Percentiles rank a stretch among this genome's conserved stretches.
Evolutionary conservation across 1,284 basidiomycete species (phyloP).

Genomic region (Sporisorium graminicola): DNA sequence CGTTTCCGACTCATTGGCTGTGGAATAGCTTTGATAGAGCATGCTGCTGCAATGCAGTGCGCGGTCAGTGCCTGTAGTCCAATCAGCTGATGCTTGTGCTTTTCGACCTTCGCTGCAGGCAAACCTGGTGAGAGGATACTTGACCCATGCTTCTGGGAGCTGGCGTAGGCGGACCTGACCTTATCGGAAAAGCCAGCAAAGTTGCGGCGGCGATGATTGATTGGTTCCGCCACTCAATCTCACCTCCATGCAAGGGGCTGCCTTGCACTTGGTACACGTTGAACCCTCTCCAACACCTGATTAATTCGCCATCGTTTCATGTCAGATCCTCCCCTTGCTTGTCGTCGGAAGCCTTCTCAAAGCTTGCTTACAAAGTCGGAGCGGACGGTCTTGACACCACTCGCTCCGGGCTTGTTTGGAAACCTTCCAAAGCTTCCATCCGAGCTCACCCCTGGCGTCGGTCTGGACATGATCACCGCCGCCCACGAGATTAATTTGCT

Average conservation of each 20-base stretch:
- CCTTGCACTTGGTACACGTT: slow-evolving; percentile 3
- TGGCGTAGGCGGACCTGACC: not conserved
- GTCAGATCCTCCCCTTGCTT: slow-evolving; percentile 3
- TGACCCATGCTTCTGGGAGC: too few species aligned
- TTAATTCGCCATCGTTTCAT: not conserved
- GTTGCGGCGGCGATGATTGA: not conserved
- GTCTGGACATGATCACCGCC: slow-evolving; percentile 3
- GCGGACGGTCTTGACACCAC: not conserved
- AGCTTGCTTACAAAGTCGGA: slow-evolving; percentile 1
- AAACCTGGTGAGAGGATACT: not conserved
- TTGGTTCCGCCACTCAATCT: not conserved
- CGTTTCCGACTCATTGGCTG: too few species aligned
- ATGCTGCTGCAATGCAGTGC: slow-evolving; percentile 4
- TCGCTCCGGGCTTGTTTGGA: not conserved
- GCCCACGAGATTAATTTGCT: not conserved
- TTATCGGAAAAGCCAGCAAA: not conserved
- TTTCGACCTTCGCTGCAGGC: not conserved
- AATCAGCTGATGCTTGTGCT: not conserved
- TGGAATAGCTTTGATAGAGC: not conserved
- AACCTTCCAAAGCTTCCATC: slow-evolving; percentile 11
- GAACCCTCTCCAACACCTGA: not conserved
- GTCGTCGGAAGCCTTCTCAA: not conserved
- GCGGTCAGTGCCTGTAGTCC: too few species aligned
- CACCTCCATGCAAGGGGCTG: slow-evolving; percentile 4
- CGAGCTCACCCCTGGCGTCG: slow-evolving; percentile 14